Base-by-base conservation (phyloP, 495 filamentous ascomycete genomes). In the Neurospora sp. region DNA sequence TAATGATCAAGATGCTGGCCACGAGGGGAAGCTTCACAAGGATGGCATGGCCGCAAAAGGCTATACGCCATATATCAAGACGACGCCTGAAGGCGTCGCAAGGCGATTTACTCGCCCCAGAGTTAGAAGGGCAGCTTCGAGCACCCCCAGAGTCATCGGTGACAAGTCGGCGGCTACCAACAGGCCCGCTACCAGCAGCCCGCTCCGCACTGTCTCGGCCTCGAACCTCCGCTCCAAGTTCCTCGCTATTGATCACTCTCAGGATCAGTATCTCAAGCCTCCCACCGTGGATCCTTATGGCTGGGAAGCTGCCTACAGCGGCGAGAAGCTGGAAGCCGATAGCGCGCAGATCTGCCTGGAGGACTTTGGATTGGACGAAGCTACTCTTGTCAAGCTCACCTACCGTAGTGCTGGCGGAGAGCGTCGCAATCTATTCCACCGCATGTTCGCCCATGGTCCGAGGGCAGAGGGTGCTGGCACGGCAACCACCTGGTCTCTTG, bases 11-110 rank as follows among this genome's bases (percentile, higher is more conserved):
- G 76, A 75, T 79, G 76, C 74, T 70, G 77, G 68, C 70, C 71
- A 73, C 37, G 74, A 53, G 48, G 76, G 74, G 71, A 77, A 78
- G 78, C 77, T 80, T 76, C 77, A 69, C 73, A 82, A 79, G 82
- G 78, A 77, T 78, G 83, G 81, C 83, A 82, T 86, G 86, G 83
- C 86, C 86, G 86, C 84, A 83, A 87, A 86, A 85, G 80, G 73
- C 70, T 80, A 76, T 73, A 61, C 72, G 59, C 74, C 75, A 74
- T 76, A 74, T 48, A 70, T 61, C 44, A 40, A 20, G 75, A 40
- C 75, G 70, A 69, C 75, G 69, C 77, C 68, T 39, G 44, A 77
- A 40, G 73, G 59, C 37, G 73, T 53, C 48, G 73, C 71, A 61
- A 78, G 79, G 71, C 79, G 76, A 69, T 74, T 81, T 68, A 41